A percentile compares a stretch with the other conserved stretches of the same genome.
phyloP scores from a whole-genome alignment of 306 rosid genomes.

The Lathyrus oleraceus region DNA sequence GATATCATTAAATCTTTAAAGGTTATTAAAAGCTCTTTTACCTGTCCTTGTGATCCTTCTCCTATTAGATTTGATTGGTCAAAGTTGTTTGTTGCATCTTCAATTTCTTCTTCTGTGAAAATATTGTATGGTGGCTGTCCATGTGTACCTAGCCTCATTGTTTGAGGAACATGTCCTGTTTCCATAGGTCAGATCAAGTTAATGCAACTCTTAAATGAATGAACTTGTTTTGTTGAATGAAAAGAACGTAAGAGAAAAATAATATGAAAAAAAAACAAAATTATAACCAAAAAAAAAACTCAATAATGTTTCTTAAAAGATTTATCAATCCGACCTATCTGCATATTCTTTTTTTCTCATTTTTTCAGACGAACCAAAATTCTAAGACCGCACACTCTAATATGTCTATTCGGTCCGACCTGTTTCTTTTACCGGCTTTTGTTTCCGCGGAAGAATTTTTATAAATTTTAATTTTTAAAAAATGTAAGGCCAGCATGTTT shows the following conservation, averaged over 20 bases:
- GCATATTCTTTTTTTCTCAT: no score
- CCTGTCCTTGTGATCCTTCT: conserved; percentile 80
- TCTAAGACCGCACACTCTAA: no score
- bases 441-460: no score
- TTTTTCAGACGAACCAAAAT: no score
- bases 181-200: conserved; percentile 25
- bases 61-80: conserved; percentile 57
- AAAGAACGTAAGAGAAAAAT: neutral
- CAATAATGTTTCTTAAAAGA: neutral
- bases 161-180: conserved; percentile 78
- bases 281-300: neutral
- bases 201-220: conserved; percentile 27
- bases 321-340: no score
- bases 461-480: no score
- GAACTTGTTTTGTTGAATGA: neutral
- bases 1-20: conserved; percentile 16
- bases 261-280: neutral
- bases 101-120: conserved; percentile 85
- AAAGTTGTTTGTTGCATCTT: conserved; percentile 81
- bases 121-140: conserved; percentile 70
- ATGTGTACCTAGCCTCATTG: conserved; percentile 52
- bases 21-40: conserved; percentile 30
- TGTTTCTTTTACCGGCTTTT: no score
- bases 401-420: no score
- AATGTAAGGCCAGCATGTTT: no score